Evolutionary conservation across 805 yeast genomes (phyloP).

Genomic region (Geotrichum ghanense): DNA sequence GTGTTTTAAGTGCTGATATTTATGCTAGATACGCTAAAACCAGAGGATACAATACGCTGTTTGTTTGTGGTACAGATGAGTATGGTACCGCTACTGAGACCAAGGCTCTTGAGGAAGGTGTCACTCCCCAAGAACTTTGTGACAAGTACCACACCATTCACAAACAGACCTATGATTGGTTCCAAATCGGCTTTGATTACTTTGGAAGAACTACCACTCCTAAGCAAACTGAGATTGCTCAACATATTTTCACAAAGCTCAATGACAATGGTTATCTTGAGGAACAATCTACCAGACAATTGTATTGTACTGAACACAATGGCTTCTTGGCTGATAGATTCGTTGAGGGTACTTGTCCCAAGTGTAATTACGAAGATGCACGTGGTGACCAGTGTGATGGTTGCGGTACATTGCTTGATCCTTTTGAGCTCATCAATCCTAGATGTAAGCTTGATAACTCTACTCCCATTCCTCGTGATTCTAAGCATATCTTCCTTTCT

Average conservation of each 20-base stretch:
- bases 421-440: constrained; percentile 88
- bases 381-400: constrained; percentile 99
- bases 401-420: constrained; percentile 83
- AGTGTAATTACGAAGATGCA: constrained; percentile 91
- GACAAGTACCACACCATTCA: constrained; percentile 83
- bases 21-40: constrained; percentile 82
- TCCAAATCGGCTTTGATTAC: constrained; percentile 84
- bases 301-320: constrained; percentile 82
- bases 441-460: constrained; percentile 88
- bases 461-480: constrained; percentile 66
- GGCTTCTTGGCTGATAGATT: constrained; percentile 92
- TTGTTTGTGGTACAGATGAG: constrained; percentile 95
- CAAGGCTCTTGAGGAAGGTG: constrained; percentile 88
- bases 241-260: constrained; percentile 74
- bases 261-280: constrained; percentile 70
- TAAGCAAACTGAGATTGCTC: constrained; percentile 89
- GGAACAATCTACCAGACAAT: constrained; percentile 79
- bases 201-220: constrained; percentile 95
- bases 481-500: constrained; percentile 77
- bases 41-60: constrained; percentile 79
- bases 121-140: constrained; percentile 81
- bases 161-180: constrained; percentile 90
- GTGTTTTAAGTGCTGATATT: constrained; percentile 89
- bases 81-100: constrained; percentile 99
- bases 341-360: constrained; percentile 96